phyloP scores from a whole-genome alignment of 495 filamentous ascomycete genomes.

The Lophiostoma macrostomum region DNA sequence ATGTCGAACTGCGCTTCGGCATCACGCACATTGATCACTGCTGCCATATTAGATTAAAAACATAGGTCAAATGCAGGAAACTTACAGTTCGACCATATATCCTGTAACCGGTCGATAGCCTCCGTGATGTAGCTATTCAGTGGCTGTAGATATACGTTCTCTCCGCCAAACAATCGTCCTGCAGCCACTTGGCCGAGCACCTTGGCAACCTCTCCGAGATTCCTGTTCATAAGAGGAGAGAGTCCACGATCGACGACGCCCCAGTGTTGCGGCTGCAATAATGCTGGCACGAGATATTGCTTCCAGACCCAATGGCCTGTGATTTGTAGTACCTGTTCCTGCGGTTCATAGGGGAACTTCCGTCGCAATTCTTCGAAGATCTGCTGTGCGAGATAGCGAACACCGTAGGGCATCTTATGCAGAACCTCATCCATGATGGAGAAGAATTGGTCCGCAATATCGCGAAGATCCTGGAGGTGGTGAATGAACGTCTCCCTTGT shows the following conservation, averaged over 20 bases:
- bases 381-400: constrained; percentile 84
- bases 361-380: constrained; percentile 73
- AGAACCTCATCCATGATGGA: constrained; percentile 74
- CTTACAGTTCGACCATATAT: constrained; percentile 67
- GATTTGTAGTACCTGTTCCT: constrained; percentile 73
- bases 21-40: constrained; percentile 77
- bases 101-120: constrained; percentile 73
- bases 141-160: constrained; percentile 93
- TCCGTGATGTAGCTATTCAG: constrained; percentile 87
- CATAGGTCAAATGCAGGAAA: constrained; percentile 1
- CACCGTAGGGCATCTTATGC: constrained; percentile 86
- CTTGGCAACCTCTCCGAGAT: constrained; percentile 86
- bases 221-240: constrained; percentile 88
- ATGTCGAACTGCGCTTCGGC: constrained; percentile 93
- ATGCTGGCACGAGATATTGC: constrained; percentile 85
- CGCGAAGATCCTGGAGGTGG: constrained; percentile 86
- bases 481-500: constrained; percentile 88
- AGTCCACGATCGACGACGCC: constrained; percentile 85
- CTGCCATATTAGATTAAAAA: constrained; percentile 35
- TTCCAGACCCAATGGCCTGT: constrained; percentile 90
- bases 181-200: constrained; percentile 82
- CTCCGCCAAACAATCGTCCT: constrained; percentile 83
- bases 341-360: constrained; percentile 76
- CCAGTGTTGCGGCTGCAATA: constrained; percentile 81
- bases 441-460: constrained; percentile 89